These are phyloP conservation scores for Eutrema japonicum DNA, from an alignment of 345 rosid species.

Conservation along the genomic window DNA sequence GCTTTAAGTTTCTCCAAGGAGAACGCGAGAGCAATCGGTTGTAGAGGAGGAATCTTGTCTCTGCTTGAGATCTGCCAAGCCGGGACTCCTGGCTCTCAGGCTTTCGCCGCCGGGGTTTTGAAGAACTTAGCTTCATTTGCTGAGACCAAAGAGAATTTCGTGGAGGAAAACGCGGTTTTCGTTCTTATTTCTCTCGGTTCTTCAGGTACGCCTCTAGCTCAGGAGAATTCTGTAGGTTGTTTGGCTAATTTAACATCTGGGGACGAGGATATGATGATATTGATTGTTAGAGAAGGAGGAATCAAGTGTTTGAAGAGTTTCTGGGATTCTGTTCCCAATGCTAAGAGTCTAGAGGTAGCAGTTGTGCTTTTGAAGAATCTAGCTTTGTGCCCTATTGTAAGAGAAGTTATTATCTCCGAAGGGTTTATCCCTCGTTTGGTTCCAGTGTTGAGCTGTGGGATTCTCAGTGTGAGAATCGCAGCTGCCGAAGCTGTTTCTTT, in stretches of 20 bases:
- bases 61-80: conserved; percentile 75
- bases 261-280: conserved; percentile 64
- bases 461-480: conserved; percentile 69
- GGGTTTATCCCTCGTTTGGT: conserved; percentile 63
- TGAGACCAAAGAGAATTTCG: conserved; percentile 72
- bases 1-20: conserved; percentile 73
- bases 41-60: conserved; percentile 86
- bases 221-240: conserved; percentile 81
- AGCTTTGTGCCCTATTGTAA: conserved; percentile 59
- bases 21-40: conserved; percentile 81
- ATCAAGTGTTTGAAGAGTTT: conserved; percentile 71
- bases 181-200: conserved; percentile 65
- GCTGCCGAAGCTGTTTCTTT: conserved; percentile 68
- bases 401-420: conserved; percentile 65
- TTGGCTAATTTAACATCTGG: conserved; percentile 62
- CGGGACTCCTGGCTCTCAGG: conserved; percentile 88
- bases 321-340: conserved; percentile 69
- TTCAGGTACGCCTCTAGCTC: conserved; percentile 77
- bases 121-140: conserved; percentile 61
- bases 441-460: conserved; percentile 61
- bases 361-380: conserved; percentile 59
- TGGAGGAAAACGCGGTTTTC: conserved; percentile 67
- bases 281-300: conserved; percentile 68
- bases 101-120: conserved; percentile 83
- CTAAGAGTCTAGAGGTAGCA: conserved; percentile 65